Base-by-base conservation (phyloP, 208 protist species). In the Leishmania turanica region DNA sequence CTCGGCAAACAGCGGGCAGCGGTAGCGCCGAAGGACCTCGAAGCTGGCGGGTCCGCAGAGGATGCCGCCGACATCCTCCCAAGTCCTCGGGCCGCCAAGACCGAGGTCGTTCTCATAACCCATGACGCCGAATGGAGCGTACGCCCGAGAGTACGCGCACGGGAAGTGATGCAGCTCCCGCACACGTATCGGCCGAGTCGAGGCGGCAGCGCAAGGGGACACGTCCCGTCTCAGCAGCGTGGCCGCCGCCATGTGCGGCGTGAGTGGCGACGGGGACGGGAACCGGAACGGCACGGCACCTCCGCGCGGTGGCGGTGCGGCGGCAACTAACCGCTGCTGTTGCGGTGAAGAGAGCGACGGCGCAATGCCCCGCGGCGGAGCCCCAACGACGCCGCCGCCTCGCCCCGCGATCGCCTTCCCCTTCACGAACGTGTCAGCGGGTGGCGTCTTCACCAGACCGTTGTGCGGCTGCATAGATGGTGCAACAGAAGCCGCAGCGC, bases 131-230 rank as follows among this genome's bases (percentile, higher is more conserved):
- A 78, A 84, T 2, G 93, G 93, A 54, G 83, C 82, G 60, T 92
- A 84, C 4, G 91, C 54, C 47, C 87, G 79, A 4, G 83, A 83
- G 69, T 87, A 65, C 27, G 78, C 31, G 42, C 92, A 83, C 0
- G 88, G 88, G 68, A 96, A 91, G 81, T 92, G 90, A 58, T 94
- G 88, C 8, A 86, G 75, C 82, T 93, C 89, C 49, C 81, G 77
- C 49, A 91, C 82, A 42, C 79, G 84, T 73, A 84, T 77, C 34
- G n/a, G 47, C 47, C 66, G 79, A 60, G 45, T 81, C 34, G n/a
- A 40, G 6, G 51, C 13, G 72, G 47, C 51, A 76, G 72, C 7
- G 15, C 4, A 34, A 13, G 21, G 70, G 21, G n/a, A 19, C 13
- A 58, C 21, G 3, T 17, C 9, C 19, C 4, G 70, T 37, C 34